Evolutionary conservation across 208 protist species (phyloP).

Genomic region (Polymyxa betae): DNA sequence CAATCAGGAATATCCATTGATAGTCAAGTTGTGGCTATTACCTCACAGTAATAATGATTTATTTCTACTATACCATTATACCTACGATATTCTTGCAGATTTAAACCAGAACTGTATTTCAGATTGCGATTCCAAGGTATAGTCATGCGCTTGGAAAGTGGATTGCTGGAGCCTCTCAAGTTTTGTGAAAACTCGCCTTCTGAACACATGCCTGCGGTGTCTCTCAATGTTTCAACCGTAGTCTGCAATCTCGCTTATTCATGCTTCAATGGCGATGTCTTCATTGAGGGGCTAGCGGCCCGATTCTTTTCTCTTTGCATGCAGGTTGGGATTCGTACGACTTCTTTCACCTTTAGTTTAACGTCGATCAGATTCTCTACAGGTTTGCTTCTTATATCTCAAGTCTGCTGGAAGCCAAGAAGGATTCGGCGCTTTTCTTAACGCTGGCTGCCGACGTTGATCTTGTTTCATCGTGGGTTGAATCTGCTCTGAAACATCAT

Average conservation of each 20-base stretch:
- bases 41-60: neutral
- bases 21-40: neutral
- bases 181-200: neutral
- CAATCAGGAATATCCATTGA: neutral
- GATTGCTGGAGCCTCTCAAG: neutral
- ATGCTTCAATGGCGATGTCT: constrained; percentile 27
- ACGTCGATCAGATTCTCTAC: neutral
- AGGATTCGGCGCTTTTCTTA: neutral
- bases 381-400: neutral
- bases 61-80: neutral
- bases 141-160: neutral
- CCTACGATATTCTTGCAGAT: neutral
- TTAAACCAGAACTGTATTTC: constrained; percentile 38
- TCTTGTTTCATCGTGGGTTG: neutral
- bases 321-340: neutral
- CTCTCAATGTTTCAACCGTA: neutral
- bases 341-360: neutral
- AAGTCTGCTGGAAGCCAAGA: neutral
- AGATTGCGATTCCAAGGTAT: neutral
- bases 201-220: neutral
- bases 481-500: neutral
- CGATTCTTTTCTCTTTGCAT: neutral
- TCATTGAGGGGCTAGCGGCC: neutral
- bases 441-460: neutral
- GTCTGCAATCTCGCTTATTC: neutral